Evolutionary conservation across 257 asterid genomes (phyloP).

Genomic region (Agastache rugosa): DNA sequence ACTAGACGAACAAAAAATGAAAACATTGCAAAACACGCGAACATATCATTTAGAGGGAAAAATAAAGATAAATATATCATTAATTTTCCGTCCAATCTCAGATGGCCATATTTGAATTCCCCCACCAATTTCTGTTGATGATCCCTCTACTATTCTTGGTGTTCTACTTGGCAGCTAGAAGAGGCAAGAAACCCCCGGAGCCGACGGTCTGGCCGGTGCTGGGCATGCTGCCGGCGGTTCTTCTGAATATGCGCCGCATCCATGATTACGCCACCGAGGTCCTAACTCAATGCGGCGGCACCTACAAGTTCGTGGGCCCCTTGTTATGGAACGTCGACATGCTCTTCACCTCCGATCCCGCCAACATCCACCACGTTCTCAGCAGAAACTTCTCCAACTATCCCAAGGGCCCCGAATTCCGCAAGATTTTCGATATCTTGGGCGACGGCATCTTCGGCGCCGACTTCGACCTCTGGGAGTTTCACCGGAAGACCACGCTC

Average conservation of each 20-base stretch:
- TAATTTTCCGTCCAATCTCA: background rate
- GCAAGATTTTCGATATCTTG: conserved; percentile 46
- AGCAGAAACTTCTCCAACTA: conserved; percentile 54
- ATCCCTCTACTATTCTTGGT: background rate
- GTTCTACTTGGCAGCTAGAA: background rate
- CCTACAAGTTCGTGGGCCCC: conserved; percentile 42
- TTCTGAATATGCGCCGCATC: conserved; percentile 32
- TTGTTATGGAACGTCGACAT: conserved; percentile 43
- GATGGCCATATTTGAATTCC: background rate
- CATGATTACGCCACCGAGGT: conserved; percentile 47
- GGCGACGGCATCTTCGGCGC: conserved; percentile 60
- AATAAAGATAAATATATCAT: too few relatives aligned
- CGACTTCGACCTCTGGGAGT: conserved; percentile 54
- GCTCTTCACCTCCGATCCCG: conserved; percentile 56
- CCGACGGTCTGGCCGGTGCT: conserved; percentile 57
- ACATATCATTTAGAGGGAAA: too few relatives aligned
- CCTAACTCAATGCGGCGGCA: conserved; percentile 40
- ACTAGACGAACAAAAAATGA: background rate
- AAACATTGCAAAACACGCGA: background rate
- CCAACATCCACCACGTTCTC: conserved; percentile 53
- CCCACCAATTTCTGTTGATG: background rate
- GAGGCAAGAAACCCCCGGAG: conserved; percentile 6
- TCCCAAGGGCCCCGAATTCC: conserved; percentile 53
- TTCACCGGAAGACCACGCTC: conserved; percentile 43
- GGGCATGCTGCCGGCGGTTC: conserved; percentile 50